Evolutionary conservation across 345 rosid genomes (phyloP).

Genomic region (Linum usitatissimum): DNA sequence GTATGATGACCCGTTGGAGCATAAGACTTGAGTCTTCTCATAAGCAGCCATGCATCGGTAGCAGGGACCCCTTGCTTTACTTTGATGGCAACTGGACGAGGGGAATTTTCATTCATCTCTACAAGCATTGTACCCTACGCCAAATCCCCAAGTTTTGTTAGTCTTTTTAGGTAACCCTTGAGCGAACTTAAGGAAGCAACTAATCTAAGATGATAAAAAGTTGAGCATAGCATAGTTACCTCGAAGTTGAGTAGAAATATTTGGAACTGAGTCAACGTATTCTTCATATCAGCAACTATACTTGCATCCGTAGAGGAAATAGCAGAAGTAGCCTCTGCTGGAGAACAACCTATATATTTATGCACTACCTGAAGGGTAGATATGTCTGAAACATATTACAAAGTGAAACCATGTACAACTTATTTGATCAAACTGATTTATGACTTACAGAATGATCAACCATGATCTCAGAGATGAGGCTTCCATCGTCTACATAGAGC

Average conservation of each 20-base stretch:
- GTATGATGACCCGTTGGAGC: slow-evolving; percentile 11
- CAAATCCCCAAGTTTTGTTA: slow-evolving; percentile 7
- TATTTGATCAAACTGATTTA: slow-evolving; percentile 9
- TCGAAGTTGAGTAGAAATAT: slow-evolving; percentile 57
- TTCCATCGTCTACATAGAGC: slow-evolving; percentile 82
- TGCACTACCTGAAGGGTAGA: slow-evolving; percentile 52
- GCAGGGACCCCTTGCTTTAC: slow-evolving; percentile 60
- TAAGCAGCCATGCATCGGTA: slow-evolving; percentile 66
- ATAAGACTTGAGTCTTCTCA: slow-evolving; percentile 39
- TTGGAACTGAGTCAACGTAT: slow-evolving; percentile 57
- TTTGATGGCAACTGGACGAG: slow-evolving; percentile 58
- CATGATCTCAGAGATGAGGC: slow-evolving; percentile 81
- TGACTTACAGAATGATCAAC: slow-evolving; percentile 65
- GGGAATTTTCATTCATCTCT: slow-evolving; percentile 45
- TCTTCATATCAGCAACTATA: slow-evolving; percentile 43
- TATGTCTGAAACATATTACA: slow-evolving; percentile 10
- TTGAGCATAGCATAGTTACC: slow-evolving; percentile 27
- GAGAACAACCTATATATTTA: slow-evolving; percentile 59
- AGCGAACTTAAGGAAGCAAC: background rate
- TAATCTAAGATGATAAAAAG: background rate
- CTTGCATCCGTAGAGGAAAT: slow-evolving; percentile 52
- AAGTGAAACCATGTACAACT: background rate
- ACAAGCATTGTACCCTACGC: slow-evolving; percentile 65
- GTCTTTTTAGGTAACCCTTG: too few relatives aligned
- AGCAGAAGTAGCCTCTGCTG: slow-evolving; percentile 68